Conservation (phyloP, 768 basidiomycete genomes). For the Asterophora parasitica region DNA sequence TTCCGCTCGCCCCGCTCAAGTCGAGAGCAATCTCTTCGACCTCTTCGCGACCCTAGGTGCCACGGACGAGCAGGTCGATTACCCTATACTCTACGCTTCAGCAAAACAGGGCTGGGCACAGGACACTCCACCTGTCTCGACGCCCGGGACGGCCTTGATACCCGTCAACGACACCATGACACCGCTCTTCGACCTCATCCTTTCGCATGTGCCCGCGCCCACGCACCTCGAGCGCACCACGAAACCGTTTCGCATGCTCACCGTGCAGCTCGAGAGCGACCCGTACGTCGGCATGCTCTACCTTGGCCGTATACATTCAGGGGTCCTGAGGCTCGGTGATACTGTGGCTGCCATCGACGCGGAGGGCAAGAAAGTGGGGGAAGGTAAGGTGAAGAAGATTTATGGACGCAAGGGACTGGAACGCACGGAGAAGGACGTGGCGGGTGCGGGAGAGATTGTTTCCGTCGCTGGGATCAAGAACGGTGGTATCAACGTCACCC, state of each 20-base stretch:
- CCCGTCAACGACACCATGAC: constrained; percentile 29
- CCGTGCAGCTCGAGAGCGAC: constrained; percentile 46
- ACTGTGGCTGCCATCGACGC: constrained; percentile 34
- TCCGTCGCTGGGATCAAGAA: constrained; percentile 45
- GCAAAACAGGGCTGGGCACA: constrained; percentile 49
- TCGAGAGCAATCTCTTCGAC: constrained; percentile 47
- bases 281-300: constrained; percentile 46
- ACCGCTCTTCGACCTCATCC: constrained; percentile 42
- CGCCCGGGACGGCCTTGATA: constrained; percentile 11
- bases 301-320: constrained; percentile 42
- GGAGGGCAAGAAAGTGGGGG: constrained; percentile 41
- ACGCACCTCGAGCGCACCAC: constrained; percentile 28
- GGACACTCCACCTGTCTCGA: constrained; percentile 17
- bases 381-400: constrained; percentile 47
- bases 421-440: constrained; percentile 37
- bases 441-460: constrained; percentile 46
- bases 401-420: constrained; percentile 35
- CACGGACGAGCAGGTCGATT: constrained; percentile 47
- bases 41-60: constrained; percentile 48
- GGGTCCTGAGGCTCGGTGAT: constrained; percentile 35
- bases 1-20: constrained; percentile 38
- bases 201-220: constrained; percentile 39
- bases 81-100: constrained; percentile 46
- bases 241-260: constrained; percentile 46
- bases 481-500: constrained; percentile 42